phyloP scores from a whole-genome alignment of 192 early-diverging fungal species.

The Coemansia sp. region DNA sequence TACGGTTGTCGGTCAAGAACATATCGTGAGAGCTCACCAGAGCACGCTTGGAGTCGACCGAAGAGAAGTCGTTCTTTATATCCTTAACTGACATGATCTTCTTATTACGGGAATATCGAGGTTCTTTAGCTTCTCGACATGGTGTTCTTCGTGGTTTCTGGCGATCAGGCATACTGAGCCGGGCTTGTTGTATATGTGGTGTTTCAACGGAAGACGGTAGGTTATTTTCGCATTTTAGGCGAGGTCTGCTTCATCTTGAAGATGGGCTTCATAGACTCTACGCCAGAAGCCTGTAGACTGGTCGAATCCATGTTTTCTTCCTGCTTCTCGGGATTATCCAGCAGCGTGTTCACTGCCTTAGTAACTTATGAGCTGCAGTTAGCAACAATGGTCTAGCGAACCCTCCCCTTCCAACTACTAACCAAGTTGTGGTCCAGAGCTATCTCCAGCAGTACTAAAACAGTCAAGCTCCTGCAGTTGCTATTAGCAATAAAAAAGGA shows the following conservation, averaged over 20 bases:
- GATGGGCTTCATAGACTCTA: slow-evolving; percentile 59
- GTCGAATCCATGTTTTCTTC: slow-evolving; percentile 34
- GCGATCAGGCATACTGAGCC: slow-evolving; percentile 84
- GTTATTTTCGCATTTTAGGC: slow-evolving; percentile 59
- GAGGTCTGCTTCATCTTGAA: slow-evolving; percentile 70
- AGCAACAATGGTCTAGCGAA: too few species aligned
- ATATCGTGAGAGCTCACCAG: slow-evolving; percentile 75
- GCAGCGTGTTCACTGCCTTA: slow-evolving; percentile 39
- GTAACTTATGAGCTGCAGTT: slow-evolving; percentile 29
- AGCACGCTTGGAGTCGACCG: slow-evolving; percentile 76
- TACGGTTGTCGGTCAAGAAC: slow-evolving; percentile 84
- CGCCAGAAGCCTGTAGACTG: slow-evolving; percentile 56
- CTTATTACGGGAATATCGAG: slow-evolving; percentile 61
- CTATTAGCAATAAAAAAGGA: too few species aligned
- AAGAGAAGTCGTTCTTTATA: slow-evolving; percentile 73
- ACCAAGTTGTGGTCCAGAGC: too few species aligned
- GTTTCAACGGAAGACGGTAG: slow-evolving; percentile 69
- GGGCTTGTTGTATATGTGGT: slow-evolving; percentile 60
- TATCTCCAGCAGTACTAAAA: too few species aligned
- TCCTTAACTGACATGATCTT: slow-evolving; percentile 77
- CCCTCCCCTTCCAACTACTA: too few species aligned
- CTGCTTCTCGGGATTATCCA: slow-evolving; percentile 36
- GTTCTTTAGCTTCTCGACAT: slow-evolving; percentile 66
- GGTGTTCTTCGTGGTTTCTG: slow-evolving; percentile 76
- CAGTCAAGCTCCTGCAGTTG: too few species aligned